Percentiles rank a stretch among this genome's conserved stretches.
phyloP scores from a whole-genome alignment of 2,329 filamentous ascomycete genomes.

The Acrocalymma vagum region DNA sequence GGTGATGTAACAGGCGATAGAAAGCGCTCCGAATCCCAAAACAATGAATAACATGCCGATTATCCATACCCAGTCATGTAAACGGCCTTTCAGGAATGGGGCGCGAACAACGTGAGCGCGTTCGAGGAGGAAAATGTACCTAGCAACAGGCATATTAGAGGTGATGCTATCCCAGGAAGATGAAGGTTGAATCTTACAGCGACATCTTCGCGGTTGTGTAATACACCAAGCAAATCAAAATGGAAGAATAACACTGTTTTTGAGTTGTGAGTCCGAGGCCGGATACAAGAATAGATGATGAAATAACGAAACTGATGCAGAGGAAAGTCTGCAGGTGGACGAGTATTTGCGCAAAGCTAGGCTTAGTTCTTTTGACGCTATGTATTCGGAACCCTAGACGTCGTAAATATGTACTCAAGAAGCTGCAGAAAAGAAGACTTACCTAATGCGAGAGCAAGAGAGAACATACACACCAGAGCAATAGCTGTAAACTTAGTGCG shows the following conservation, averaged over 20 bases:
- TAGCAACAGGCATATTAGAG: slow-evolving; percentile 7
- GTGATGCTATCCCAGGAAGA: no score
- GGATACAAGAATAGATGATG: slow-evolving; percentile 31
- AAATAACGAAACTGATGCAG: slow-evolving; percentile 21
- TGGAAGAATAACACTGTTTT: slow-evolving; percentile 38
- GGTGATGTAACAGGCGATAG: slow-evolving; percentile 32
- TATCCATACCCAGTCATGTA: slow-evolving; percentile 43
- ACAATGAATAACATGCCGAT: slow-evolving; percentile 31
- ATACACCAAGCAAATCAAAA: slow-evolving; percentile 49
- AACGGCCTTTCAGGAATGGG: slow-evolving; percentile 34
- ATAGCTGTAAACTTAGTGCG: no score
- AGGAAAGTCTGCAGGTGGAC: slow-evolving; percentile 18
- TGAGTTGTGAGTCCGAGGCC: slow-evolving; percentile 33
- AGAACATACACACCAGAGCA: no score
- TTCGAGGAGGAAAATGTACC: slow-evolving; percentile 51
- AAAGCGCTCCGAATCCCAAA: slow-evolving; percentile 35
- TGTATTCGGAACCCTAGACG: no score
- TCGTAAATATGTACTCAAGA: no score
- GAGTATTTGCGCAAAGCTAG: slow-evolving; percentile 25
- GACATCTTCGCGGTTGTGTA: slow-evolving; percentile 45
- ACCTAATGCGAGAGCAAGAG: no score
- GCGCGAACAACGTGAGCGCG: slow-evolving; percentile 44
- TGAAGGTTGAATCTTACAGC: slow-evolving; percentile 21
- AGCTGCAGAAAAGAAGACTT: no score
- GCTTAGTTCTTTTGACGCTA: no score